phyloP scores from a whole-genome alignment of 2,329 filamentous ascomycete species.

The Ascochyta koolunga region DNA sequence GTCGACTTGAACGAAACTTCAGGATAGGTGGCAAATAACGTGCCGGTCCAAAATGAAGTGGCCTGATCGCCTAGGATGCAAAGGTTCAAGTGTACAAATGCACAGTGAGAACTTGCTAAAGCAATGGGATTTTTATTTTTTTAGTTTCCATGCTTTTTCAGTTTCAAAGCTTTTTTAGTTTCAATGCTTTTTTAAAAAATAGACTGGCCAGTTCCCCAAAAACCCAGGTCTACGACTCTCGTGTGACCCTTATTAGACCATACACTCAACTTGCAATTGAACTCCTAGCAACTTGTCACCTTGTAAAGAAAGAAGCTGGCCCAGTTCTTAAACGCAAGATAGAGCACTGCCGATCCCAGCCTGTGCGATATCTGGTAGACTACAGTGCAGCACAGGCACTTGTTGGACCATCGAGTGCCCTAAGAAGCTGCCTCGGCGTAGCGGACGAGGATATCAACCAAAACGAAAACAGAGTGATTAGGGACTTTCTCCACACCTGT shows the following conservation, averaged over 20 bases:
- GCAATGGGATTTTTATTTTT: too few species aligned
- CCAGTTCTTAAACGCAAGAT: slow-evolving; percentile 15
- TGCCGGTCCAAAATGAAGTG: too few species aligned
- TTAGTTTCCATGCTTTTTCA: too few species aligned
- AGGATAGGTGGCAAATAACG: too few species aligned
- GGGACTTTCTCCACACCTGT: too few species aligned
- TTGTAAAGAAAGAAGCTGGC: slow-evolving; percentile 17
- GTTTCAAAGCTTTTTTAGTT: too few species aligned
- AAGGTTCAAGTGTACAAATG: too few species aligned
- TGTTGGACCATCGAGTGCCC: not conserved
- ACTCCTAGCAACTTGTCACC: slow-evolving; percentile 15
- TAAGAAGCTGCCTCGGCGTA: slow-evolving; percentile 14
- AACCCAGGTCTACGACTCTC: slow-evolving; percentile 10
- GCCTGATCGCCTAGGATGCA: too few species aligned
- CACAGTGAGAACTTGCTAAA: too few species aligned
- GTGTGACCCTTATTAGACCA: slow-evolving; percentile 14
- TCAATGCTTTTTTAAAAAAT: not conserved
- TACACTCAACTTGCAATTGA: not conserved
- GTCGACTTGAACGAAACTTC: too few species aligned
- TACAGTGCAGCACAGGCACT: slow-evolving; percentile 18
- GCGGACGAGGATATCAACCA: not conserved
- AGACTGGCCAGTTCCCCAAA: slow-evolving; percentile 13
- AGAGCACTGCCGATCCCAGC: slow-evolving; percentile 11
- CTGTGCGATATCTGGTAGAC: slow-evolving; percentile 20
- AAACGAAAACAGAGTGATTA: not conserved